phyloP scores from a whole-genome alignment of 2,329 filamentous ascomycete genomes.

The Pseudogymnoascus sp. region DNA sequence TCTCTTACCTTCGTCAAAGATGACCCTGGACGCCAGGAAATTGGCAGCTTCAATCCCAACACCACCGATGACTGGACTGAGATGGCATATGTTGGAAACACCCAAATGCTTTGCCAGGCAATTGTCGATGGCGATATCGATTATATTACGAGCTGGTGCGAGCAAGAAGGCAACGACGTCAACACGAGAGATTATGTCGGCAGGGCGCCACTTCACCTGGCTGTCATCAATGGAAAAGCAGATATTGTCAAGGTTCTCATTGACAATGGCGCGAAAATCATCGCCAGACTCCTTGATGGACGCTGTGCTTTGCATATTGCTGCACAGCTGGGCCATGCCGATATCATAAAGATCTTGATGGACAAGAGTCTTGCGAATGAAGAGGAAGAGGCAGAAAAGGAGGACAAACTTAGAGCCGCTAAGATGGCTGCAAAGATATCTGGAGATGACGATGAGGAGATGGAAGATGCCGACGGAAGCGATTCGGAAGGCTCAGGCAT shows the following conservation, averaged over 20 bases:
- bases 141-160: constrained; percentile 60
- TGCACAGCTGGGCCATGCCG: constrained; percentile 55
- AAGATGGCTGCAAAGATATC: constrained; percentile 16
- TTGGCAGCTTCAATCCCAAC: constrained; percentile 68
- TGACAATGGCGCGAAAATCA: constrained; percentile 61
- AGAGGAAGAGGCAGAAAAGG: constrained; percentile 52
- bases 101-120: constrained; percentile 66
- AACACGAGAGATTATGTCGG: constrained; percentile 72
- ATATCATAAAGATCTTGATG: constrained; percentile 65
- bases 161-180: constrained; percentile 58
- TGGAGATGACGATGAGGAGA: constrained; percentile 25
- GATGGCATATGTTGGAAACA: constrained; percentile 82
- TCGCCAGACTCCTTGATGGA: constrained; percentile 69
- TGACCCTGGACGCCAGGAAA: constrained; percentile 68
- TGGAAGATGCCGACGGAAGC: constrained; percentile 30
- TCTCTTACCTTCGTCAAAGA: constrained; percentile 67
- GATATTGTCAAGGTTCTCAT: constrained; percentile 65
- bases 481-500: constrained; percentile 28
- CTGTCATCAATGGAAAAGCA: constrained; percentile 57
- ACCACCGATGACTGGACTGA: constrained; percentile 81
- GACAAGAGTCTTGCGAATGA: constrained; percentile 67
- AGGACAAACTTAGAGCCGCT: constrained; percentile 34
- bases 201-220: constrained; percentile 69
- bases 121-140: constrained; percentile 68
- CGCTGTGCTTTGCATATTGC: constrained; percentile 77